These are phyloP conservation scores for Abrus precatorius DNA, from an alignment of 306 rosid species.

Conservation along the genomic window DNA sequence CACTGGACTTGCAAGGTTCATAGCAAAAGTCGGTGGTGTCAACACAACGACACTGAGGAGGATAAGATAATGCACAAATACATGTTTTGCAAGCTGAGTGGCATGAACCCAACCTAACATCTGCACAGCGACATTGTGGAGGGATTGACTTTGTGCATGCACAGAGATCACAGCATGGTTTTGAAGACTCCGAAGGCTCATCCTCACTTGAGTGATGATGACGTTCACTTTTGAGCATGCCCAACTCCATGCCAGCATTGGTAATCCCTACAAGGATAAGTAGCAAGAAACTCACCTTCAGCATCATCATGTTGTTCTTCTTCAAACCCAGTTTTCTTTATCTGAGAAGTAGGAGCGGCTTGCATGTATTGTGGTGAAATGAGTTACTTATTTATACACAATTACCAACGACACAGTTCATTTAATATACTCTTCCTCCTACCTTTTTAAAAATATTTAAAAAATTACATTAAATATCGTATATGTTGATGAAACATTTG, in stretches of 20 bases:
- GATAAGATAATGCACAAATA: not conserved
- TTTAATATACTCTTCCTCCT: too few species aligned
- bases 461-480: too few species aligned
- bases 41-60: not conserved
- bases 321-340: not conserved
- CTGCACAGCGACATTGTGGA: slow-evolving; percentile 12
- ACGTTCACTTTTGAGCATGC: not conserved
- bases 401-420: too few species aligned
- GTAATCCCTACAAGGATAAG: not conserved
- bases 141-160: not conserved
- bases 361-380: too few species aligned
- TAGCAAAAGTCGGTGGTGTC: slow-evolving; percentile 12
- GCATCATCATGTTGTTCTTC: not conserved
- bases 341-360: not conserved
- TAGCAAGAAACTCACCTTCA: slow-evolving; percentile 15
- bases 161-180: slow-evolving; percentile 9
- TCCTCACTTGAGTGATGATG: not conserved
- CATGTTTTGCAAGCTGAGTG: not conserved
- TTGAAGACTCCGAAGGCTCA: not conserved
- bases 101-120: not conserved
- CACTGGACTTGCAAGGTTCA: not conserved
- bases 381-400: too few species aligned
- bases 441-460: too few species aligned
- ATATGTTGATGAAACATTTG: too few species aligned
- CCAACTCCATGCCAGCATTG: not conserved